These are phyloP conservation scores for Adansonia madagascariensis DNA, from an alignment of 441 rosid species.

Conservation along the genomic window DNA sequence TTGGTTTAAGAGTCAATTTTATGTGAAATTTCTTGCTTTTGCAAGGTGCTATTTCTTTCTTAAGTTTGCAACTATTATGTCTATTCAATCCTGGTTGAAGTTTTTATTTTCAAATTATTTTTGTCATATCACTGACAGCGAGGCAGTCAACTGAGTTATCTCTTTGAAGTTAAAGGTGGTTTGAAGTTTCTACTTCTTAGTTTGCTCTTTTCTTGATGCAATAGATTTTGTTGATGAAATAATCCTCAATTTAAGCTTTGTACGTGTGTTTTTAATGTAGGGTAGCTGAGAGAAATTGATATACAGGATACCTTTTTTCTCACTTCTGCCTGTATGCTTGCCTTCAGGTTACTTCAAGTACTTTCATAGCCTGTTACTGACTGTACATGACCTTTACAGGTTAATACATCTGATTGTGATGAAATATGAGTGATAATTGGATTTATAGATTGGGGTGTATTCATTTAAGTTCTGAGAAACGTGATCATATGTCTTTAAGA, in stretches of 20 bases:
- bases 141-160: background rate
- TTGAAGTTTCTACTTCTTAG: background rate
- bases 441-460: background rate
- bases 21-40: background rate
- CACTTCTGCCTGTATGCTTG: background rate
- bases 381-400: background rate
- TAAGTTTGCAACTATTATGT: background rate
- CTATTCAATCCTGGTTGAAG: background rate
- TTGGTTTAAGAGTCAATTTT: background rate
- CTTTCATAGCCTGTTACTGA: background rate
- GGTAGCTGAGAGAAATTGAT: background rate
- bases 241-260: background rate
- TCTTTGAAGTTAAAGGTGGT: background rate
- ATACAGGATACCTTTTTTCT: background rate
- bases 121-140: background rate
- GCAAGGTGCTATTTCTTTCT: background rate
- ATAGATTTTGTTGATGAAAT: background rate
- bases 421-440: slow-evolving; percentile 1
- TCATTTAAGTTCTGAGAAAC: slow-evolving; percentile 3
- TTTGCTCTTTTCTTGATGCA: background rate
- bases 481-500: background rate
- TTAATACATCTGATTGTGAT: background rate
- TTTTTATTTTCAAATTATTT: background rate
- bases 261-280: background rate
- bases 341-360: background rate